Percentiles rank a stretch among this genome's conserved stretches.
phyloP scores from a whole-genome alignment of 2,329 filamentous ascomycete genomes.

The Cercospora sojina region DNA sequence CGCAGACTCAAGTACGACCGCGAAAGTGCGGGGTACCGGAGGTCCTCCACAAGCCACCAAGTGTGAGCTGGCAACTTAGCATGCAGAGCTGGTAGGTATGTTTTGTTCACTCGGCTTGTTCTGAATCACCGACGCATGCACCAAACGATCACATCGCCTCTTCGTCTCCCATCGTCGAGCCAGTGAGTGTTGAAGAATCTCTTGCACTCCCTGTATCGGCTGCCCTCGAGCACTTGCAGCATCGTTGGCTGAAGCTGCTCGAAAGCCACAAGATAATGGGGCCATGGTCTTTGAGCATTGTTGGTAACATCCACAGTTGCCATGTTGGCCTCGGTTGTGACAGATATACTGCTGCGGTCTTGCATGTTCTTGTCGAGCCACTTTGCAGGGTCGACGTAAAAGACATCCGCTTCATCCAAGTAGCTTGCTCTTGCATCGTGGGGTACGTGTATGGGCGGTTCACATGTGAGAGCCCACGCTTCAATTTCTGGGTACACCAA shows the following conservation, averaged over 20 bases:
- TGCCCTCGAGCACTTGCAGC: conserved; percentile 43
- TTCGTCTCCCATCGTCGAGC: conserved; percentile 61
- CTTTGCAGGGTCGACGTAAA: conserved; percentile 65
- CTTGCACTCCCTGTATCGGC: conserved; percentile 58
- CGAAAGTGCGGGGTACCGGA: conserved; percentile 1
- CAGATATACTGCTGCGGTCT: conserved; percentile 13
- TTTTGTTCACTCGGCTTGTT: not conserved
- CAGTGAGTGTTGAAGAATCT: conserved; percentile 61
- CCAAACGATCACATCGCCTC: conserved; percentile 64
- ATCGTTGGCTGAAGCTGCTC: conserved; percentile 56
- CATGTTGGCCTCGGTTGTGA: conserved; percentile 12
- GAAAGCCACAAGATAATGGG: conserved; percentile 55
- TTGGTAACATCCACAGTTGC: not conserved
- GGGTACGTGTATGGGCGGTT: conserved; percentile 74
- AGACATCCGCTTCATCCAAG: conserved; percentile 84
- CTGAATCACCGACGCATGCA: conserved; percentile 23
- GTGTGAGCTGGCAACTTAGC: not conserved
- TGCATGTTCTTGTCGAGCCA: conserved; percentile 48
- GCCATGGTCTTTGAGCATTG: conserved; percentile 39
- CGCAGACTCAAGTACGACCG: not conserved
- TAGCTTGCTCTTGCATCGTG: conserved; percentile 65
- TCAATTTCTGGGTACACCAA: conserved; percentile 71
- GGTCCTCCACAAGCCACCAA: conserved; percentile 1
- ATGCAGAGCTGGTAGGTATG: not conserved
- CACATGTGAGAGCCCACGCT: conserved; percentile 85